phyloP scores from a whole-genome alignment of 352 stramenopile species.

The Globisporangium sylvaticum region DNA sequence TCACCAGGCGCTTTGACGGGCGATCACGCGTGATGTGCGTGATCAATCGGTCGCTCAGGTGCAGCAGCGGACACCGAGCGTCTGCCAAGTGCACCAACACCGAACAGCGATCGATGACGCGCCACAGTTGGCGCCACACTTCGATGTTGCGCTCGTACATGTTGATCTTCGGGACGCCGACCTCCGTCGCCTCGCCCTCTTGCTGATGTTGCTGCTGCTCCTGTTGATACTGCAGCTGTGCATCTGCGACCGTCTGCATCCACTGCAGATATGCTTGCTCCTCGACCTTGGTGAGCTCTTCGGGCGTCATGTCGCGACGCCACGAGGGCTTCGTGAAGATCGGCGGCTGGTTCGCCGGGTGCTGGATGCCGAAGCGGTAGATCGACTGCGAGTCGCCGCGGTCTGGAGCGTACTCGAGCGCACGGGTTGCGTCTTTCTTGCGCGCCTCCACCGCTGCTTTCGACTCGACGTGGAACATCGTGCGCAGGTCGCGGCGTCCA shows the following conservation, averaged over 20 bases:
- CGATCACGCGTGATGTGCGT: constrained; percentile 35
- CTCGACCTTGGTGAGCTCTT: constrained; percentile 58
- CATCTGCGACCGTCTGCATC: constrained; percentile 43
- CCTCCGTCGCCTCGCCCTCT: not conserved
- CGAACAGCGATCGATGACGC: constrained; percentile 70
- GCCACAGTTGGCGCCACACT: constrained; percentile 81
- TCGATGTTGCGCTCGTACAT: constrained; percentile 79
- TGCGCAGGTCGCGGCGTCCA: constrained; percentile 55
- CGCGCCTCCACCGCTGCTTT: constrained; percentile 51
- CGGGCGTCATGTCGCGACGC: constrained; percentile 57
- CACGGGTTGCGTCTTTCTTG: constrained; percentile 66
- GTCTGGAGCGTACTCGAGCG: constrained; percentile 52
- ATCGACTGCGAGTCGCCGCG: constrained; percentile 69
- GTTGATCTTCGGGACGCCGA: constrained; percentile 32
- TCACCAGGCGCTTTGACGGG: constrained; percentile 89
- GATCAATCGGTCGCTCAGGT: constrained; percentile 67
- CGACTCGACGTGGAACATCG: constrained; percentile 62
- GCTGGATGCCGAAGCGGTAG: constrained; percentile 59
- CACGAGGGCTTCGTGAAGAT: constrained; percentile 65
- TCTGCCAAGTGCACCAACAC: constrained; percentile 78
- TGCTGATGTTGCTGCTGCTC: constrained; percentile 5
- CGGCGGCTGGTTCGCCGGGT: constrained; percentile 50
- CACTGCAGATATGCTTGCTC: constrained; percentile 52
- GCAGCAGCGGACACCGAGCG: constrained; percentile 61
- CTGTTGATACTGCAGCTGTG: constrained; percentile 22